phyloP scores from a whole-genome alignment of 169 alveolate species.

The Cyclospora cayetanensis region DNA sequence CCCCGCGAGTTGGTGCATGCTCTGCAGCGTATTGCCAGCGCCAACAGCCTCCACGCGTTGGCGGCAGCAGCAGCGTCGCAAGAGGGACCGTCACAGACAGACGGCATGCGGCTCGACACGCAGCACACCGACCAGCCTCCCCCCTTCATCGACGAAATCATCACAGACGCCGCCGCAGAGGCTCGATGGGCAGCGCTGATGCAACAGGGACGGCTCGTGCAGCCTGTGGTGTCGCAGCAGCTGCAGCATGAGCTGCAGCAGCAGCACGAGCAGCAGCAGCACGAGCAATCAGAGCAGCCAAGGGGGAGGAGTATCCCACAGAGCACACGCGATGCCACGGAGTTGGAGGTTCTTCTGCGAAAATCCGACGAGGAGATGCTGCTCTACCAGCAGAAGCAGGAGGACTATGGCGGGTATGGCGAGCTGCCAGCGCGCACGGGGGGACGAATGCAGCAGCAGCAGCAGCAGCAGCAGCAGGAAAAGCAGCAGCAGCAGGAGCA shows the following conservation, averaged over 20 bases:
- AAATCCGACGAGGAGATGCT: background rate
- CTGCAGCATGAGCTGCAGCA: conserved; percentile 3
- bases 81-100: too few relatives aligned
- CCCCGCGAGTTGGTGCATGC: background rate
- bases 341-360: conserved; percentile 7
- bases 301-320: background rate
- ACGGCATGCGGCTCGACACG: too few relatives aligned
- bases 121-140: too few relatives aligned
- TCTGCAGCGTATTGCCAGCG: background rate
- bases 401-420: background rate
- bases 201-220: background rate
- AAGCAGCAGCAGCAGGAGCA: background rate
- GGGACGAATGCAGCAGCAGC: background rate
- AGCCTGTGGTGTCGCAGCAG: conserved; percentile 28
- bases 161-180: too few relatives aligned
- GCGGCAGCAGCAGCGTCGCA: background rate
- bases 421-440: too few relatives aligned
- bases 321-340: background rate
- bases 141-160: too few relatives aligned
- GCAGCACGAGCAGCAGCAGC: conserved; percentile 2
- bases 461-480: background rate
- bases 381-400: conserved; percentile 36
- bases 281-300: background rate
- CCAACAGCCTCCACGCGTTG: background rate
- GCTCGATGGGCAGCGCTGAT: too few relatives aligned